Conservation (phyloP, 495 filamentous ascomycete genomes). For the Chaetomium tenue region DNA sequence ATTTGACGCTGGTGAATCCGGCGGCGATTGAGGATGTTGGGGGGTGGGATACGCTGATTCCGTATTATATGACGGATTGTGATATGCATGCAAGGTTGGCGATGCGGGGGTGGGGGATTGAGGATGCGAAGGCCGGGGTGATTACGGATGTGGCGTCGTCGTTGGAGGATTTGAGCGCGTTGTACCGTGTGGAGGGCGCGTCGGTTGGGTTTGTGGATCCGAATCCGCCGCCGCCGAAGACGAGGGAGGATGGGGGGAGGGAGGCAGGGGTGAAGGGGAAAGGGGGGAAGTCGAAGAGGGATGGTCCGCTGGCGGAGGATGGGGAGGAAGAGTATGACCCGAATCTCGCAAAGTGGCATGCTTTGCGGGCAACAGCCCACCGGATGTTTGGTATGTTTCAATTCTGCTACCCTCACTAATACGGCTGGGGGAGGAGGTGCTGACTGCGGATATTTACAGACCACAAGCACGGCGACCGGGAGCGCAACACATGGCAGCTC, state of each 20-base stretch:
- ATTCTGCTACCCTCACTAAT: not conserved
- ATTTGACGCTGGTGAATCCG: constrained; percentile 58
- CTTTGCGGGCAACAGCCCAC: constrained; percentile 13
- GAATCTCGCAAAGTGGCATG: constrained; percentile 16
- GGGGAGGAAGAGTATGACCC: constrained; percentile 12
- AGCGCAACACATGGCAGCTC: constrained; percentile 60
- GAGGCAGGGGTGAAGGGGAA: constrained; percentile 16
- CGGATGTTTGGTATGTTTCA: constrained; percentile 7
- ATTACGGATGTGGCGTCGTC: constrained; percentile 53
- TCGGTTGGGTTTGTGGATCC: constrained; percentile 42
- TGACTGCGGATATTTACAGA: not conserved
- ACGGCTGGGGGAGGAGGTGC: too few species aligned
- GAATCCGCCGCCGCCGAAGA: constrained; percentile 36
- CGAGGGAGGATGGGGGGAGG: constrained; percentile 22
- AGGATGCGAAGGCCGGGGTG: constrained; percentile 47
- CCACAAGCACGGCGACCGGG: constrained; percentile 34
- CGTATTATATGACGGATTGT: constrained; percentile 60
- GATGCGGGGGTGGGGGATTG: constrained; percentile 52
- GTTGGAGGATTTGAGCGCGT: constrained; percentile 46
- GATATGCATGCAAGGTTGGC: constrained; percentile 56
- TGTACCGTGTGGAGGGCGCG: constrained; percentile 47
- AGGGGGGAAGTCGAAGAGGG: constrained; percentile 3
- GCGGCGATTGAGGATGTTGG: constrained; percentile 53
- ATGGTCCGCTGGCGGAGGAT: not conserved
- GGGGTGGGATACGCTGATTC: constrained; percentile 60